Percentiles rank a stretch among this genome's conserved stretches.
Evolutionary conservation across 2,329 filamentous ascomycete species (phyloP).

Genomic region (Colletotrichum plurivorum): DNA sequence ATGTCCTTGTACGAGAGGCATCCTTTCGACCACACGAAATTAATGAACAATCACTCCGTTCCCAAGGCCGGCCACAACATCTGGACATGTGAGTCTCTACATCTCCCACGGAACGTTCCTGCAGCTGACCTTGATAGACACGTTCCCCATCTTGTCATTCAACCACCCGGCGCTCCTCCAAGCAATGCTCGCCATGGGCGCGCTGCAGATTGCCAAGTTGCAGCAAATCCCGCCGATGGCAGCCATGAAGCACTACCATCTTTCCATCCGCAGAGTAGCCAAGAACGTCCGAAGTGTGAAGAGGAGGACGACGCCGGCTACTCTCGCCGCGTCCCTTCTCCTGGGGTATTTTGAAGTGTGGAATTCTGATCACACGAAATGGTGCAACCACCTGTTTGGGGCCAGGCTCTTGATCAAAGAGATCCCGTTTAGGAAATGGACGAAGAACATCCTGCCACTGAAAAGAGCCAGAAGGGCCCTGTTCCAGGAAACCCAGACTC

Average conservation of each 20-base stretch:
- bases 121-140: conserved; percentile 64
- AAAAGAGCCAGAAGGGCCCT: conserved; percentile 61
- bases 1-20: conserved; percentile 91
- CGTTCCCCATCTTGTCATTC: conserved; percentile 85
- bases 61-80: conserved; percentile 75
- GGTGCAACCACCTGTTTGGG: conserved; percentile 92
- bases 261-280: conserved; percentile 83
- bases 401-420: conserved; percentile 86
- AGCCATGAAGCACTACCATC: conserved; percentile 92
- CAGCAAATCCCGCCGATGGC: conserved; percentile 81
- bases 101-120: not conserved
- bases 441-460: conserved; percentile 76
- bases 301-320: conserved; percentile 81
- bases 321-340: conserved; percentile 88
- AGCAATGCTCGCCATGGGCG: conserved; percentile 88
- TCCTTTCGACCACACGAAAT: conserved; percentile 78
- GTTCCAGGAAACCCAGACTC: conserved; percentile 54
- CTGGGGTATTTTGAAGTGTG: conserved; percentile 95
- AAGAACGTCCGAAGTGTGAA: conserved; percentile 79
- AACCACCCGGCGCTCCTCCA: conserved; percentile 90
- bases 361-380: conserved; percentile 94
- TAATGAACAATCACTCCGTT: conserved; percentile 73
- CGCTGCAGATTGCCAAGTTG: conserved; percentile 88
- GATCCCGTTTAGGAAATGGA: conserved; percentile 82
- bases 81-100: conserved; percentile 69